Conservation (phyloP, 495 filamentous ascomycete genomes). For the Poronia punctata region DNA sequence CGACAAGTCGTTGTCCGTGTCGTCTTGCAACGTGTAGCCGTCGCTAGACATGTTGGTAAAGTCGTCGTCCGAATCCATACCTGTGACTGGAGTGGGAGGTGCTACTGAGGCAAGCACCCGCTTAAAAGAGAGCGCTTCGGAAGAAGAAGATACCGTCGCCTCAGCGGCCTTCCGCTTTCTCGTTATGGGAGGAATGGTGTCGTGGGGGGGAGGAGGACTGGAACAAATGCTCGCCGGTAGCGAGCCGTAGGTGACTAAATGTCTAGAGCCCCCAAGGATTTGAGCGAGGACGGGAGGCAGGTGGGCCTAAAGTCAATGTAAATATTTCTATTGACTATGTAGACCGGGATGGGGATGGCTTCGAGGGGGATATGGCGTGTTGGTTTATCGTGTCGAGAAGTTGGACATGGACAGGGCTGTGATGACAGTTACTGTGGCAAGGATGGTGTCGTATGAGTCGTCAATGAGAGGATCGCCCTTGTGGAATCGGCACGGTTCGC, state of each 20-base stretch:
- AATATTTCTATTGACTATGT: too few relatives aligned
- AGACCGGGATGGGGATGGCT: too few relatives aligned
- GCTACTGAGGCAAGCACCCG: constrained; percentile 47
- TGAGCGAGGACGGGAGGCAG: too few relatives aligned
- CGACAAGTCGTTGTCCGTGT: constrained; percentile 67
- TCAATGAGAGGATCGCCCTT: too few relatives aligned
- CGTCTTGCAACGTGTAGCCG: constrained; percentile 65
- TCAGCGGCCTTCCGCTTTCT: constrained; percentile 91
- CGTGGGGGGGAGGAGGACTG: constrained; percentile 21
- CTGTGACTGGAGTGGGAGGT: constrained; percentile 59
- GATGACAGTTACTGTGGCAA: too few relatives aligned
- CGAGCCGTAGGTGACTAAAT: constrained; percentile 12
- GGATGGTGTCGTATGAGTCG: too few relatives aligned
- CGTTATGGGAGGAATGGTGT: constrained; percentile 56
- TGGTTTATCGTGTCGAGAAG: too few relatives aligned
- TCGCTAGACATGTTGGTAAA: constrained; percentile 76
- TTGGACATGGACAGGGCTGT: too few relatives aligned
- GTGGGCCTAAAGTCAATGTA: not conserved
- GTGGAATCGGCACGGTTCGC: too few relatives aligned
- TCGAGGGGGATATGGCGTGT: too few relatives aligned
- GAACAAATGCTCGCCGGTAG: constrained; percentile 17
- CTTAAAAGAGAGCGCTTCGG: constrained; percentile 35
- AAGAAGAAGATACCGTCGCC: constrained; percentile 49
- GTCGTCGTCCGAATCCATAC: constrained; percentile 96
- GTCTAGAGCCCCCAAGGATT: too few relatives aligned